Evolutionary conservation across 164 flowering plant genomes (phyloP).

Genomic region (grape (Vitis vinifera)): ASM3070453v1 NC_081809.1:25977501-25978000

Average conservation of each 20-base stretch:
- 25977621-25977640: constrained; percentile 2
- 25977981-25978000: too few species aligned
- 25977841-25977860: neutral
- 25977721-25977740: neutral
- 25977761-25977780: neutral
- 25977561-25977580: too few species aligned
- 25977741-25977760: neutral
- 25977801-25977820: neutral
- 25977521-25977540: too few species aligned
- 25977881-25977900: too few species aligned
- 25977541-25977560: too few species aligned
- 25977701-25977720: neutral
- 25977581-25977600: too few species aligned
- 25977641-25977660: constrained; percentile 1
- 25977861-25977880: neutral
- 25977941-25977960: too few species aligned
- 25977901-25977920: too few species aligned
- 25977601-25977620: too few species aligned
- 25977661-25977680: neutral
- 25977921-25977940: too few species aligned
- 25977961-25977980: too few species aligned
- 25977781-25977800: neutral
- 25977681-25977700: constrained; percentile 6
- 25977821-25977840: constrained; percentile 1
- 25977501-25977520: too few species aligned